Evolutionary conservation across 2,329 filamentous ascomycete genomes (phyloP), one percentile per base, ranked within the genome.

Genomic region (Magnaporthales sp.): DNA sequence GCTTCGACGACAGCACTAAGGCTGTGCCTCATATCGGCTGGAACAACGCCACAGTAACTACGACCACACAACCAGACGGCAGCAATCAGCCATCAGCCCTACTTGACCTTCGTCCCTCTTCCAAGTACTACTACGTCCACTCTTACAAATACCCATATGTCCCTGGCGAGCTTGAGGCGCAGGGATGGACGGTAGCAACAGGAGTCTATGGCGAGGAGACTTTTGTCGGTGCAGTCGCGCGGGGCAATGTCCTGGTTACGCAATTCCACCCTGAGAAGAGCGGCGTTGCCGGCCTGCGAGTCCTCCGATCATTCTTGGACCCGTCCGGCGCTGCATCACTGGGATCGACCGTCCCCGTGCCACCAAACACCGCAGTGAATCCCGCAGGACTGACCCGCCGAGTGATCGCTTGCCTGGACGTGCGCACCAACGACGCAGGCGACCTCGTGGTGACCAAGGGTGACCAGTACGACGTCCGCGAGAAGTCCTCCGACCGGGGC

Each of bases 81-180:
- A 27, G 10, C 56, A 27, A 7, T 11, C 78, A 75, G 67, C 76
- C 76, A 72, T 85, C 74, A 67, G 76, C 75, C 71, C 85, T 98
- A 67, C 97, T 94, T 77, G 93, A 91, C 67, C 80, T 99, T 66
- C 82, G 86, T 30, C 89, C 91, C 0, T 84, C 84, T 66, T 96
- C 91, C 75, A 99, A 98, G 78, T 99, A 99, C 82, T 99, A 99
- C 80, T 99, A 99, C 75, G 94, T 99, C 67, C 95, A 99, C 82
- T 93, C 92, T 2, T 99, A 95, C 79, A 93, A 93, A 67, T 89
- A 88, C 29, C 89, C 89, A 3, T 97, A 97, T 76, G 79, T 80
- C 65, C 78, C 85, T 62, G 91, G 90, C 46, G 83, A 89, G 70
- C 83, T 97, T 13, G 93, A 97, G 77, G 82, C 82, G 66, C 84